Evolutionary conservation across 768 basidiomycete species (phyloP), one percentile per base, ranked within the genome.

Genomic region (Collybia sordida): DNA sequence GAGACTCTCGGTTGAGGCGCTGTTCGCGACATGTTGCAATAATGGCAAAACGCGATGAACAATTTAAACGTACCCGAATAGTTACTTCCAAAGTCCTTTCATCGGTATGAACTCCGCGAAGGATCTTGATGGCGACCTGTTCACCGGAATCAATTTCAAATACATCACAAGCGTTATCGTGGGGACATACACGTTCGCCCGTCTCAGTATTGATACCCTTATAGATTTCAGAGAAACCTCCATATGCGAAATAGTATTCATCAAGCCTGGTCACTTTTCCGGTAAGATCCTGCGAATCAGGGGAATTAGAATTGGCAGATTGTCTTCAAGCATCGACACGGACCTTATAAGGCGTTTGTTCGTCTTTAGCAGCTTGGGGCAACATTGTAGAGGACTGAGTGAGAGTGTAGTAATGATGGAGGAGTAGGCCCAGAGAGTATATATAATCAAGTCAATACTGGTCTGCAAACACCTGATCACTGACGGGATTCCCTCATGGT

Each of bases 91-190:
- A n/a, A 42, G 25, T 35, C 12, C 22, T 15, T 27, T 14, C 28
- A 25, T 43, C 18, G 38, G 21, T 38, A 31, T 45, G 48, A 23
- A 51, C 27, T n/a, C 46, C 51, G 3, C 58, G 52, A 27, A 59
- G 53, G 22, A 53, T 37, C 35, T 59, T 59, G 42, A 59, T 50
- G 14, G 58, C 58, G 15, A 59, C 53, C 58, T 59, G n/a, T 17
- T 12, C 21, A 27, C 14, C 34, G 5, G 25, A 14, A 14, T 31
- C 31, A 11, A 31, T 31, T 31, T 17, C 3, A 40, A 19, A 15
- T 19, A 8, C 7, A 17, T 19, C 19, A 40, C 18, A 6, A 40
- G 39, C 7, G 39, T 40, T 23, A 40, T 40, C 18, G 15, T 4
- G 39, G 39, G 22, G 18, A 40, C 39, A 23, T 23, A 40, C 39